These are phyloP conservation scores for Diaporthe nobilis DNA, from an alignment of 2,329 filamentous ascomycete genomes.

Conservation along the genomic window DNA sequence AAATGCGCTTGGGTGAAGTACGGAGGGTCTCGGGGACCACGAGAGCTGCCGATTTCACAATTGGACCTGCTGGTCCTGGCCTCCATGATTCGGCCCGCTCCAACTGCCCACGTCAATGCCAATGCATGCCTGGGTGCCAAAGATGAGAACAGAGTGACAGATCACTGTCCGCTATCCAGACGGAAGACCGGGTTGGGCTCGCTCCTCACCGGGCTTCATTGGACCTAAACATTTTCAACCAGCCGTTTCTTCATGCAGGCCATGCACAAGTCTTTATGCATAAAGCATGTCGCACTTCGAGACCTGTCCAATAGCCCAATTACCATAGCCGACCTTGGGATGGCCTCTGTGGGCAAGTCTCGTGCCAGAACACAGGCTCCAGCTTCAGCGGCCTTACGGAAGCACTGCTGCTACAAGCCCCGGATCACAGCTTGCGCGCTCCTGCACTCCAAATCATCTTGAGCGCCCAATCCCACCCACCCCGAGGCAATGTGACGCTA, in stretches of 20 bases:
- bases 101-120: not conserved
- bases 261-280: not conserved
- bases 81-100: not conserved
- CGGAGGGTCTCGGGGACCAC: not conserved
- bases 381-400: not conserved
- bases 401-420: not conserved
- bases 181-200: not conserved
- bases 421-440: not conserved
- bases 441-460: conserved; percentile 5
- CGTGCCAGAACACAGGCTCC: not conserved
- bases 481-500: not conserved
- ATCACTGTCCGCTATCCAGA: not conserved
- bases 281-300: not conserved
- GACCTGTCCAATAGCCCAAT: not conserved
- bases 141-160: not conserved
- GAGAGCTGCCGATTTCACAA: not conserved
- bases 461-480: conserved; percentile 18
- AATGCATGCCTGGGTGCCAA: not conserved
- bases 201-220: not conserved
- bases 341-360: not conserved
- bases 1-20: not conserved
- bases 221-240: not conserved
- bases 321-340: not conserved
- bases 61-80: not conserved
- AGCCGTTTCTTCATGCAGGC: not conserved